Evolutionary conservation across 768 basidiomycete species (phyloP).

Genomic region (Exsudoporus frostii): DNA sequence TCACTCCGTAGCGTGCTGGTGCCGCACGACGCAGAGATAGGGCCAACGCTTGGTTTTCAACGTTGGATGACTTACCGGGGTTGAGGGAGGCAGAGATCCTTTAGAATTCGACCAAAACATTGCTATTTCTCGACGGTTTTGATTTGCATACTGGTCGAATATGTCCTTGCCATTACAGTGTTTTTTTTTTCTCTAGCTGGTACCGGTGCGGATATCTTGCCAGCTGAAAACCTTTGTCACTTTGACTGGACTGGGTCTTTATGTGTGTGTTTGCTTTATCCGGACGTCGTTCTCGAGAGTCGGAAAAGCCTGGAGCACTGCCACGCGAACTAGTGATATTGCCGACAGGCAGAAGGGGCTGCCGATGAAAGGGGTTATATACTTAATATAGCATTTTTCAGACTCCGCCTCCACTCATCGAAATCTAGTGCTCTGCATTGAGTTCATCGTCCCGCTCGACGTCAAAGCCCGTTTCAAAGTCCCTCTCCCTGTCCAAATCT

Average conservation of each 20-base stretch:
- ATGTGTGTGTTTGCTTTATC: background rate
- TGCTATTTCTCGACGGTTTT: background rate
- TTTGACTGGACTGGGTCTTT: background rate
- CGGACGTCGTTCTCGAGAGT: background rate
- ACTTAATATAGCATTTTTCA: slow-evolving; percentile 14
- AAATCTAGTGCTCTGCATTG: slow-evolving; percentile 6
- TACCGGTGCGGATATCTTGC: background rate
- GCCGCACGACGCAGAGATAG: background rate
- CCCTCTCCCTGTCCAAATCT: slow-evolving; percentile 16
- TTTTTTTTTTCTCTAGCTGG: background rate
- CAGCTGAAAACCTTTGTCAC: background rate
- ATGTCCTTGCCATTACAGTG: background rate
- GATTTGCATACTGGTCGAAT: background rate
- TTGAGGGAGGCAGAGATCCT: slow-evolving; percentile 6
- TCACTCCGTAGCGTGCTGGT: background rate
- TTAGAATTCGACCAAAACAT: background rate
- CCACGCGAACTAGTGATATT: background rate
- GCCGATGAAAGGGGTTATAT: slow-evolving; percentile 3
- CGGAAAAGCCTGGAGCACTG: background rate
- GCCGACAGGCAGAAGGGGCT: background rate
- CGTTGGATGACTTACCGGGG: slow-evolving; percentile 6
- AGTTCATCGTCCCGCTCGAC: slow-evolving; percentile 34
- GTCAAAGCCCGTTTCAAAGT: slow-evolving; percentile 36
- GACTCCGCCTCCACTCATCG: slow-evolving; percentile 22
- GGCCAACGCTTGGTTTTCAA: background rate